phyloP scores from a whole-genome alignment of 805 yeast genomes.

The Cyberlindnera saturnus region DNA sequence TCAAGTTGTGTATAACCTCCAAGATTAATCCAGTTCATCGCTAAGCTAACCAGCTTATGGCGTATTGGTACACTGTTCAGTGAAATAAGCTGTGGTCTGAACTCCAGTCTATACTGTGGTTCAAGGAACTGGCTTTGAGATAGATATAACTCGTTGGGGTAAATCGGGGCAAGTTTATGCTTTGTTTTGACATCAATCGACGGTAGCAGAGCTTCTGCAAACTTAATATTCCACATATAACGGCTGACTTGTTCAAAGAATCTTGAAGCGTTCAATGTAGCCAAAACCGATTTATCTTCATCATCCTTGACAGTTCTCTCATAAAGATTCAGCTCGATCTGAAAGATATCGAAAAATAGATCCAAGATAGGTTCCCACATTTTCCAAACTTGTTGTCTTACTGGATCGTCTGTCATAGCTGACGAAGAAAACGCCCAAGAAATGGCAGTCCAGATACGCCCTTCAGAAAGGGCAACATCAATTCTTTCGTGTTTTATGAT shows the following conservation, averaged over 20 bases:
- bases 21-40: slow-evolving; percentile 4
- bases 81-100: not conserved
- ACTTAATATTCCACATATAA: slow-evolving; percentile 6
- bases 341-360: slow-evolving; percentile 15
- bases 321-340: slow-evolving; percentile 8
- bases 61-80: slow-evolving; percentile 4
- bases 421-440: slow-evolving; percentile 24
- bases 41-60: slow-evolving; percentile 6
- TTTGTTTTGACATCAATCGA: not conserved
- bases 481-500: slow-evolving; percentile 23
- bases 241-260: slow-evolving; percentile 11
- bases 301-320: not conserved
- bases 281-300: not conserved
- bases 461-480: slow-evolving; percentile 16
- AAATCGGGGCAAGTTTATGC: slow-evolving; percentile 5
- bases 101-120: not conserved
- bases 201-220: slow-evolving; percentile 12
- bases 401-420: not conserved
- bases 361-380: slow-evolving; percentile 18
- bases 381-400: slow-evolving; percentile 12
- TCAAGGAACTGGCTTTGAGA: slow-evolving; percentile 8
- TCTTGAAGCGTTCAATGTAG: slow-evolving; percentile 3
- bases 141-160: slow-evolving; percentile 11
- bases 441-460: slow-evolving; percentile 23
- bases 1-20: not conserved